Percentiles rank a stretch among this genome's conserved stretches.
These are phyloP conservation scores for Inga leiocalycina DNA, from an alignment of 306 rosid genomes.

Conservation along the genomic window DNA sequence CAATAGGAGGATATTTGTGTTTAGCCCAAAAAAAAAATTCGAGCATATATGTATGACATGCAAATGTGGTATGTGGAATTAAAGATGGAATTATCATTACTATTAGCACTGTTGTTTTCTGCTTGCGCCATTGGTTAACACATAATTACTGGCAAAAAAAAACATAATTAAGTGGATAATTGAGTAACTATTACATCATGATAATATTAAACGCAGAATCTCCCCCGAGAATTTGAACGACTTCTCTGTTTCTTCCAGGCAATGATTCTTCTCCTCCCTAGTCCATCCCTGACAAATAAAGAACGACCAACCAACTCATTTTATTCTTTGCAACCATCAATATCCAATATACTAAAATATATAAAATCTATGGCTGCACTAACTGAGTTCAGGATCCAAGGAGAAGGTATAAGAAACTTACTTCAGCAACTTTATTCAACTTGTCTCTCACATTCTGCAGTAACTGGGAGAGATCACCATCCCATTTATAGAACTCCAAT, in stretches of 20 bases:
- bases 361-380: too few relatives aligned
- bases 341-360: too few relatives aligned
- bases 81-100: constrained; percentile 1
- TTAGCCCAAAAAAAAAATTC: too few relatives aligned
- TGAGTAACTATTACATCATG: constrained; percentile 38
- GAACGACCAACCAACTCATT: background rate
- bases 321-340: background rate
- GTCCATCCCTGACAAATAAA: constrained; percentile 65
- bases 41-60: too few relatives aligned
- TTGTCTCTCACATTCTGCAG: constrained; percentile 90
- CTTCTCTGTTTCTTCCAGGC: constrained; percentile 93
- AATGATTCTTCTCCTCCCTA: constrained; percentile 93
- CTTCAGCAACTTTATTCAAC: constrained; percentile 88
- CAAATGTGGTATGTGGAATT: background rate
- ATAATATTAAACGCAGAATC: constrained; percentile 85
- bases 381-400: background rate
- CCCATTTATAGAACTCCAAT: constrained; percentile 96
- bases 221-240: constrained; percentile 91
- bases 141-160: background rate
- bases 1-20: too few relatives aligned
- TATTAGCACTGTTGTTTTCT: constrained; percentile 27
- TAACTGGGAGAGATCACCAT: constrained; percentile 73
- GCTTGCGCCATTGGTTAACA: constrained; percentile 29
- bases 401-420: constrained; percentile 33
- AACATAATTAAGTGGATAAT: constrained; percentile 14